Evolutionary conservation across 2,329 filamentous ascomycete species (phyloP).

Genomic region (Neonectria coccinea): DNA sequence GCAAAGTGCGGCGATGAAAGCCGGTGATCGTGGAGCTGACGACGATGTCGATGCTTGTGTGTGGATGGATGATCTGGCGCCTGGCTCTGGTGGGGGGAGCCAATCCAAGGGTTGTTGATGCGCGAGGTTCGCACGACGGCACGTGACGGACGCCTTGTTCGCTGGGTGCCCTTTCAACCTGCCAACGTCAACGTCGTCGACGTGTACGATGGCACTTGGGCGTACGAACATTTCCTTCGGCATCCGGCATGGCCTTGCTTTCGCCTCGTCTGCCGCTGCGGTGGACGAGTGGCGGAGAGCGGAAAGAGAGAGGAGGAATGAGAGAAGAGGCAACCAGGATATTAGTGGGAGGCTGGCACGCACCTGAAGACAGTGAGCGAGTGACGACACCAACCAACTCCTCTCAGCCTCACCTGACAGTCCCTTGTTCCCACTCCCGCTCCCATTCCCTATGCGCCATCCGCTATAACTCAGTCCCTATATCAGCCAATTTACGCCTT

Average conservation of each 20-base stretch:
- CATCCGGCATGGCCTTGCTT: neutral
- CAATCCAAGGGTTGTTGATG: neutral
- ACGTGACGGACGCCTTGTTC: slow-evolving; percentile 1
- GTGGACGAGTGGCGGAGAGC: slow-evolving; percentile 5
- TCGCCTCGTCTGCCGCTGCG: neutral
- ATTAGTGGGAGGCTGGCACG: too few relatives aligned
- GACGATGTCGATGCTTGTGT: slow-evolving; percentile 3
- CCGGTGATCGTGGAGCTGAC: slow-evolving; percentile 14
- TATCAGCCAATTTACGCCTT: neutral
- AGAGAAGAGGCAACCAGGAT: slow-evolving; percentile 3
- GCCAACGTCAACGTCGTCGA: slow-evolving; percentile 6
- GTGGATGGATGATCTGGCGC: neutral
- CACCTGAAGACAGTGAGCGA: neutral
- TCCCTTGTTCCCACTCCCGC: neutral
- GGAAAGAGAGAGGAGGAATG: neutral
- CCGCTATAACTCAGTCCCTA: slow-evolving; percentile 4
- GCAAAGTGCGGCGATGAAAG: neutral
- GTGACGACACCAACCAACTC: neutral
- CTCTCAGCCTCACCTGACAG: slow-evolving; percentile 15
- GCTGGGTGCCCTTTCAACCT: neutral
- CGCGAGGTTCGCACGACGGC: neutral
- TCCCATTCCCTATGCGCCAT: neutral
- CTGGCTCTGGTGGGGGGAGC: slow-evolving; percentile 4
- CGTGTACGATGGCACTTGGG: neutral
- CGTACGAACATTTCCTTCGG: slow-evolving; percentile 10